These are phyloP conservation scores for Filosporella fistucella DNA, from an alignment of 495 filamentous ascomycete species.

Conservation along the genomic window DNA sequence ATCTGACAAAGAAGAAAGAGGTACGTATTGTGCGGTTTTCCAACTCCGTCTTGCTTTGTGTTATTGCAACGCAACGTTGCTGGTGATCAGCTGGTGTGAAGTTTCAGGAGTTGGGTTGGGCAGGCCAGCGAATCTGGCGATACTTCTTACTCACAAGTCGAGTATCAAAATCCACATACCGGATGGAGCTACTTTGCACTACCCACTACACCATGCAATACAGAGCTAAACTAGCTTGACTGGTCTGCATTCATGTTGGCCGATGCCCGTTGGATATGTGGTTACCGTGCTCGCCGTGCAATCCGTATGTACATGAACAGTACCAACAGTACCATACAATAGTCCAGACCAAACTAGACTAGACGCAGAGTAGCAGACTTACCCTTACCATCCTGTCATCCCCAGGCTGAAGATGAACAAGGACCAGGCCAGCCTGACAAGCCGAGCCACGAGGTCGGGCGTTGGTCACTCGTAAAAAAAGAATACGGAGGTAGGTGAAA, in stretches of 20 bases:
- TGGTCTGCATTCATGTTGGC: conserved; percentile 8
- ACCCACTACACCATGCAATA: background rate
- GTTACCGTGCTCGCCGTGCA: too few species aligned
- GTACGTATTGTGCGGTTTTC: background rate
- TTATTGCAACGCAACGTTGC: conserved; percentile 9
- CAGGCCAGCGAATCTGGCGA: conserved; percentile 14
- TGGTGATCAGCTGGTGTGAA: conserved; percentile 6
- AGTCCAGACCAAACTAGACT: too few species aligned
- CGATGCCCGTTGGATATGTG: conserved; percentile 21
- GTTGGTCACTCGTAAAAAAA: conserved; percentile 11
- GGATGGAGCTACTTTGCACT: background rate
- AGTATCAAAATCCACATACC: conserved; percentile 1
- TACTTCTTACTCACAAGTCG: conserved; percentile 14
- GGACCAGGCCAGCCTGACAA: conserved; percentile 8
- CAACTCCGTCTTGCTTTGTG: background rate
- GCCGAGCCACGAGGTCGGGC: conserved; percentile 21
- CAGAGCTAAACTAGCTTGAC: too few species aligned
- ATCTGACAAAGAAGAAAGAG: background rate
- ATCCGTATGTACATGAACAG: too few species aligned
- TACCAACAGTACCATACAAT: too few species aligned
- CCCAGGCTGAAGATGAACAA: conserved; percentile 1
- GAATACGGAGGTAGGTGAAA: too few species aligned
- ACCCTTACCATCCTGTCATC: too few species aligned
- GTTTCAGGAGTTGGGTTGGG: background rate
- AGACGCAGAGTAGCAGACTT: too few species aligned